These are phyloP conservation scores for Ustilago trichophora DNA, from an alignment of 1,284 basidiomycete genomes.

Conservation along the genomic window DNA sequence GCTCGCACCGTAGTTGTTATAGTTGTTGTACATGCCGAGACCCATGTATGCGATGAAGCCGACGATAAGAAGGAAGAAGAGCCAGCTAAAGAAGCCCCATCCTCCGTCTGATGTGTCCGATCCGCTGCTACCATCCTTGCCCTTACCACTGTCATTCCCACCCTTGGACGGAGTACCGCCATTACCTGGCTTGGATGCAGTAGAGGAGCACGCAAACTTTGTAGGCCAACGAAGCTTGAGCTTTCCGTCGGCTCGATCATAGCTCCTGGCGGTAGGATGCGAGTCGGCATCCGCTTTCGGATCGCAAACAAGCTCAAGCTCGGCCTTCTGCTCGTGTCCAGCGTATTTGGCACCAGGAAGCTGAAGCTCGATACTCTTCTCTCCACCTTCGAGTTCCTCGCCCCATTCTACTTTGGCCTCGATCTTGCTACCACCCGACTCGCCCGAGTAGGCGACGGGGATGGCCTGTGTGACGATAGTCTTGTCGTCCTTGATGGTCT, in stretches of 20 bases:
- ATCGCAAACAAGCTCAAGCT: constrained; percentile 51
- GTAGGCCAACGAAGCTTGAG: constrained; percentile 48
- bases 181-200: constrained; percentile 18
- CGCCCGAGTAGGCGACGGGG: constrained; percentile 48
- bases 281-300: constrained; percentile 32
- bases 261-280: constrained; percentile 33
- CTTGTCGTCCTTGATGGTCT: constrained; percentile 44
- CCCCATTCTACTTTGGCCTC: constrained; percentile 43
- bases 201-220: constrained; percentile 44
- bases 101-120: constrained; percentile 11
- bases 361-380: constrained; percentile 42
- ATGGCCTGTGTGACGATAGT: constrained; percentile 46
- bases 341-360: constrained; percentile 37
- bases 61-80: constrained; percentile 34
- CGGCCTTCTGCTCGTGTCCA: constrained; percentile 31
- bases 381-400: constrained; percentile 41
- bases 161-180: constrained; percentile 23
- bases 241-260: constrained; percentile 39
- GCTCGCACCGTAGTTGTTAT: constrained; percentile 56
- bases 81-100: constrained; percentile 52
- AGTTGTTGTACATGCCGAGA: constrained; percentile 56
- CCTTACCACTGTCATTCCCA: constrained; percentile 7
- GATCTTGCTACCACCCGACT: constrained; percentile 33
- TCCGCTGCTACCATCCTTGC: constrained; percentile 7
- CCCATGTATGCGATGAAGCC: constrained; percentile 47